phyloP scores from a whole-genome alignment of 2,329 filamentous ascomycete species.

The Phoma sp. region DNA sequence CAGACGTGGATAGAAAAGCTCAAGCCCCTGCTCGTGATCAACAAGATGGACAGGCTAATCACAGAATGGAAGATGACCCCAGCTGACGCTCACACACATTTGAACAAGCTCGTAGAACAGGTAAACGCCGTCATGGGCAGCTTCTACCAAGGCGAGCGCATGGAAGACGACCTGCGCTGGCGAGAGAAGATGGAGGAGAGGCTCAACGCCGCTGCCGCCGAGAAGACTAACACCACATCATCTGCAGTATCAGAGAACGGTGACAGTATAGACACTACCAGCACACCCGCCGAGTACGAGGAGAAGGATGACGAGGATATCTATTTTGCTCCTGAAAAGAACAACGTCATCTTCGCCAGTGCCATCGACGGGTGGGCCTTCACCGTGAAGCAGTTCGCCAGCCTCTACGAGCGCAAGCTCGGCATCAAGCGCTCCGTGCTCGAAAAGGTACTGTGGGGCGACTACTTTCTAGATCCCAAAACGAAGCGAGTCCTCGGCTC shows the following conservation, averaged over 20 bases:
- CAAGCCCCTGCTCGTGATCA: constrained; percentile 92
- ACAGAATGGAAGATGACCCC: constrained; percentile 96
- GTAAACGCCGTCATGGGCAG: constrained; percentile 97
- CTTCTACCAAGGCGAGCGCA: constrained; percentile 96
- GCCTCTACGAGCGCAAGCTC: constrained; percentile 93
- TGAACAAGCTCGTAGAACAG: constrained; percentile 89
- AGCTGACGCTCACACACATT: constrained; percentile 83
- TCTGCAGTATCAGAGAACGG: constrained; percentile 59
- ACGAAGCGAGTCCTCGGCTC: constrained; percentile 89
- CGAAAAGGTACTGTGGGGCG: constrained; percentile 96
- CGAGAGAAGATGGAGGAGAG: constrained; percentile 89
- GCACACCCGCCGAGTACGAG: constrained; percentile 70
- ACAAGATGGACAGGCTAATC: constrained; percentile 95
- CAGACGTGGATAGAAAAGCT: constrained; percentile 96
- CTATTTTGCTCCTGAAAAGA: constrained; percentile 97
- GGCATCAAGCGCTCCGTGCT: constrained; percentile 87
- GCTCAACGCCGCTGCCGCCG: constrained; percentile 72
- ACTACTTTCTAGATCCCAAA: constrained; percentile 95
- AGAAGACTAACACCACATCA: constrained; percentile 64
- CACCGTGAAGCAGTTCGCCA: constrained; percentile 91
- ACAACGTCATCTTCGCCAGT: constrained; percentile 98
- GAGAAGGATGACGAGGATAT: constrained; percentile 95
- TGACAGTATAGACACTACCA: constrained; percentile 57
- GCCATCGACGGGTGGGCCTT: constrained; percentile 99
- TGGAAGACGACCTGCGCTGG: constrained; percentile 98